Evolutionary conservation across 768 basidiomycete species (phyloP).

Genomic region (Kondoa malvinella): DNA sequence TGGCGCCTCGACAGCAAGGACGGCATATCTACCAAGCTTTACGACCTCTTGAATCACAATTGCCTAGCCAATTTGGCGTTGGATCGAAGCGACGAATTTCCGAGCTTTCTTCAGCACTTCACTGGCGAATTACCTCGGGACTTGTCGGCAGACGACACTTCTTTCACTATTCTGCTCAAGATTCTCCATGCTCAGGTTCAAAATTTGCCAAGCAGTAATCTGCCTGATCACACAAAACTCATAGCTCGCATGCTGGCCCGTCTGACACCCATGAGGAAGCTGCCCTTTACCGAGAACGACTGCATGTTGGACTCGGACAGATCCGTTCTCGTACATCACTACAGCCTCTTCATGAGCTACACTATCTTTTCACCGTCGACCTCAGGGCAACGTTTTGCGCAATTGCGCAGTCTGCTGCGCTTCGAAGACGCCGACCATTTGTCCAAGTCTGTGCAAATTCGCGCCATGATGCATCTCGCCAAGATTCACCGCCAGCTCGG

Average conservation of each 20-base stretch:
- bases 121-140: slow-evolving; percentile 43
- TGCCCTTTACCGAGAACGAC: slow-evolving; percentile 38
- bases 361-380: slow-evolving; percentile 48
- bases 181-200: slow-evolving; percentile 43
- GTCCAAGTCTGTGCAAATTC: slow-evolving; percentile 54
- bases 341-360: slow-evolving; percentile 53
- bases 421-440: slow-evolving; percentile 50
- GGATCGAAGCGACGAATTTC: slow-evolving; percentile 48
- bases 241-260: slow-evolving; percentile 54
- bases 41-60: slow-evolving; percentile 57
- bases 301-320: slow-evolving; percentile 42
- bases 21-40: slow-evolving; percentile 46
- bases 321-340: slow-evolving; percentile 66
- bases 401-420: slow-evolving; percentile 48
- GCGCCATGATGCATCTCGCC: slow-evolving; percentile 54
- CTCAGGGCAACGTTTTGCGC: slow-evolving; percentile 42
- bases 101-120: slow-evolving; percentile 39
- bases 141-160: slow-evolving; percentile 47
- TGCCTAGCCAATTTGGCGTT: slow-evolving; percentile 51
- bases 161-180: slow-evolving; percentile 65
- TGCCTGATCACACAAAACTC: slow-evolving; percentile 30
- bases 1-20: slow-evolving; percentile 51
- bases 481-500: slow-evolving; percentile 44
- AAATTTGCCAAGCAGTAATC: neutral
- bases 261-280: slow-evolving; percentile 47